phyloP scores from a whole-genome alignment of 2,329 filamentous ascomycete genomes.

The Diaporthe caulivora region DNA sequence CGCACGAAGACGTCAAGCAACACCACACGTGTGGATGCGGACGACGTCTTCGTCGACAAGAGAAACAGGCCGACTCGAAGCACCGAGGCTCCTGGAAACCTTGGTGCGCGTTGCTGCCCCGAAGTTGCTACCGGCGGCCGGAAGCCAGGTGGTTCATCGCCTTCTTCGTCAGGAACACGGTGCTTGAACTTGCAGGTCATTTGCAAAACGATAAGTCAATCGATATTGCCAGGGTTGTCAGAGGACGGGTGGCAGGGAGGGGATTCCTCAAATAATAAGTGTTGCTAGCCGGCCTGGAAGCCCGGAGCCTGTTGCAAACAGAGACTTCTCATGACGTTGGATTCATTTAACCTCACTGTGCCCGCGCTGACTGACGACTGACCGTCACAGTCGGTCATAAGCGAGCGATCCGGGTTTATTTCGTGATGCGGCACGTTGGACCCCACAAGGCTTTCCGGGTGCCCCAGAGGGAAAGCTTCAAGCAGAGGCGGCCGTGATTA shows the following conservation, averaged over 20 bases:
- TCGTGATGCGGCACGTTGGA: slow-evolving; percentile 38
- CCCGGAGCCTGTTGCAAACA: slow-evolving; percentile 22
- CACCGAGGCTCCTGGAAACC: background rate
- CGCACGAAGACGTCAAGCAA: background rate
- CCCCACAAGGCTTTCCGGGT: slow-evolving; percentile 37
- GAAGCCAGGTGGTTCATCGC: background rate
- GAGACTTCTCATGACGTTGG: slow-evolving; percentile 19
- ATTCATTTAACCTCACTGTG: slow-evolving; percentile 31
- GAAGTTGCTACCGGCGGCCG: background rate
- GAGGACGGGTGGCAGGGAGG: slow-evolving; percentile 26
- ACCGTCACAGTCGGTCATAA: slow-evolving; percentile 40
- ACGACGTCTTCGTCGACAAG: background rate
- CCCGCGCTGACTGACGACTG: slow-evolving; percentile 25
- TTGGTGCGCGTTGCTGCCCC: background rate
- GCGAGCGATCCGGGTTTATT: slow-evolving; percentile 41
- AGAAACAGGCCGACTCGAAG: background rate
- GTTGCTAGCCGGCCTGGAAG: slow-evolving; percentile 32
- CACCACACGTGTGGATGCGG: background rate
- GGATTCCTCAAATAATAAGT: slow-evolving; percentile 20
- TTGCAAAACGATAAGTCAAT: slow-evolving; percentile 25
- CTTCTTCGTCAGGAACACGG: slow-evolving; percentile 1
- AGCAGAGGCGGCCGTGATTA: slow-evolving; percentile 26
- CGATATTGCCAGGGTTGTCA: slow-evolving; percentile 29
- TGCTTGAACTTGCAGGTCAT: slow-evolving; percentile 11
- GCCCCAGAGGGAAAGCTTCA: slow-evolving; percentile 39